Evolutionary conservation across 257 asterid genomes (phyloP), one percentile per base, ranked within the genome.

Genomic region (Perilla frutescens): DNA sequence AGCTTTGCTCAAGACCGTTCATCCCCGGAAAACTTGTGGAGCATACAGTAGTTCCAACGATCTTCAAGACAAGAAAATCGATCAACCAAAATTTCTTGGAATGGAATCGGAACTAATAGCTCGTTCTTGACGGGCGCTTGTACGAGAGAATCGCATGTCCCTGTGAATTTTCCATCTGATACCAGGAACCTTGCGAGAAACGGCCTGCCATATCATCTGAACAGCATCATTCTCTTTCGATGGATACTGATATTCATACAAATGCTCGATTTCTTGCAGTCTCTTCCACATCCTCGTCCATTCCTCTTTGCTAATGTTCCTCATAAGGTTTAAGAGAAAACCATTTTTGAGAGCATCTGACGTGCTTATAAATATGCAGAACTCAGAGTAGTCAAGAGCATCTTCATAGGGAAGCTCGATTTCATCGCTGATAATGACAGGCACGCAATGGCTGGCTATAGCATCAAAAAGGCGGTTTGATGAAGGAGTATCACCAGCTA

Each of bases 401-500:
- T 87, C 91, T 60, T 87, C 91, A 4, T 82, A 76, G 36, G 91
- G 91, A 51, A 84, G 91, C 85, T 87, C 89, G 5, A 87, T 84
- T 3, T 84, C 91, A 39, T 87, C 89, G 36, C 91, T 87, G 5
- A 87, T 82, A 6, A 87, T 72, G 32, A 87, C 80, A 1, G 91
- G 91, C 15, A 87, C 87, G 8, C 91, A 87, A 53, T 87, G 91
- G 87, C 91, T 84, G 8, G 85, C 87, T 36, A 87, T 84, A 8
- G 91, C 91, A 77, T 87, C 91, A 67, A 87, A 87, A 29, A 86
- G 87, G 68, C 91, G 90, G 55, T 86, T 88, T 2, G 93, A 88
- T 15, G 93, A 88, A 44, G 93, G 93, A 6, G 91, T 88, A 31
- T 88, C 93, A 3, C 93, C 93, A 0, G 93, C 93, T 59, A 88